Evolutionary conservation across 2,329 filamentous ascomycete species (phyloP).

Genomic region (Xylaria polymorpha): DNA sequence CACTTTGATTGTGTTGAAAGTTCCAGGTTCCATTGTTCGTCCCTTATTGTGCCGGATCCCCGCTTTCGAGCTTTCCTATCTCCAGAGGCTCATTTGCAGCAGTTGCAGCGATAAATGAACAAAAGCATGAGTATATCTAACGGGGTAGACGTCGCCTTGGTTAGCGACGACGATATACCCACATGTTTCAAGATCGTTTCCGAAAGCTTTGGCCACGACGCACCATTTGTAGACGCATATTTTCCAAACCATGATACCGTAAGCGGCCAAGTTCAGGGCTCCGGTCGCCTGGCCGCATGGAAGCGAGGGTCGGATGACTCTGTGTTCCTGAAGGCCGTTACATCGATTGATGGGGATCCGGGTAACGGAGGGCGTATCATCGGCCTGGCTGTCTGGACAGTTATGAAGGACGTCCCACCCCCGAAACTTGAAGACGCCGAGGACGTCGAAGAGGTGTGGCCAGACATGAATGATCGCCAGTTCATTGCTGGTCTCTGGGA

Average conservation of each 20-base stretch:
- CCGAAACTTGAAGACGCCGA: slow-evolving; percentile 40
- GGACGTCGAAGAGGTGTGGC: slow-evolving; percentile 41
- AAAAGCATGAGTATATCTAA: not conserved
- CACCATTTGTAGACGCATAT: slow-evolving; percentile 43
- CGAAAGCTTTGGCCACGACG: slow-evolving; percentile 41
- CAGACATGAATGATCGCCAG: slow-evolving; percentile 39
- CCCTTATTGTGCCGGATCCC: not conserved
- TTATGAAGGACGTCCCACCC: slow-evolving; percentile 42
- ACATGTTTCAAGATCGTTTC: slow-evolving; percentile 42
- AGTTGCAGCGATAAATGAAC: no score
- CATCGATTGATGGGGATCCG: not conserved
- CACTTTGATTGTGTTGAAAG: no score
- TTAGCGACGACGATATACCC: slow-evolving; percentile 42
- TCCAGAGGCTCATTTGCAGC: no score
- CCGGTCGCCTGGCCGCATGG: slow-evolving; percentile 39
- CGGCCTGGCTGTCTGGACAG: slow-evolving; percentile 44
- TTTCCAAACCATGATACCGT: slow-evolving; percentile 43
- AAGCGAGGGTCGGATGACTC: slow-evolving; percentile 29
- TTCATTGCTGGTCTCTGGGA: slow-evolving; percentile 44
- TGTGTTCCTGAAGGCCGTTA: slow-evolving; percentile 41
- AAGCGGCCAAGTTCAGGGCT: slow-evolving; percentile 37
- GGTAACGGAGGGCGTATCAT: slow-evolving; percentile 29
- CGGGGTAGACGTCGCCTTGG: slow-evolving; percentile 27
- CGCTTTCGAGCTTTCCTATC: no score
- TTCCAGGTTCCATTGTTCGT: no score